Conservation (phyloP, 2,329 filamentous ascomycete genomes). For the Mycosphaerella sp. region DNA sequence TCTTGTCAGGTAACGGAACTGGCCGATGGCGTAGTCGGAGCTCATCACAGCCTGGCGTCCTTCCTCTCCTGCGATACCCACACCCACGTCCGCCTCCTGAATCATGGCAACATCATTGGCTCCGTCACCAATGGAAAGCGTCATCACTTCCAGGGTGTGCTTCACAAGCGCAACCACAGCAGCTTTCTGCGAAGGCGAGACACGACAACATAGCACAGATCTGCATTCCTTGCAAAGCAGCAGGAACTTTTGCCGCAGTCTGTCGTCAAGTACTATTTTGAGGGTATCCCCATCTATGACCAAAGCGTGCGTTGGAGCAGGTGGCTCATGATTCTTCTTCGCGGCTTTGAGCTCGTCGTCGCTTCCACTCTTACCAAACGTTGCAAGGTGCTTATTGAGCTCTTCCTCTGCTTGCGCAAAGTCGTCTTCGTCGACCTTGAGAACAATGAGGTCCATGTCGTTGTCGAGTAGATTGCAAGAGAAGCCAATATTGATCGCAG, state of each 20-base stretch:
- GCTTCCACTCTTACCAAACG: slow-evolving; percentile 74
- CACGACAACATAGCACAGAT: slow-evolving; percentile 92
- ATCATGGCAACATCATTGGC: slow-evolving; percentile 98
- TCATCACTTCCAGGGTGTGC: slow-evolving; percentile 91
- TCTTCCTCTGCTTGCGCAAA: slow-evolving; percentile 59
- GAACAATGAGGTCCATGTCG: slow-evolving; percentile 90
- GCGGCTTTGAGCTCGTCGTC: slow-evolving; percentile 78
- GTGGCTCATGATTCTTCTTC: slow-evolving; percentile 76
- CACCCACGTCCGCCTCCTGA: slow-evolving; percentile 92
- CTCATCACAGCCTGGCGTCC: slow-evolving; percentile 93
- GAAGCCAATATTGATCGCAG: slow-evolving; percentile 98
- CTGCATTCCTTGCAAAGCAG: slow-evolving; percentile 95
- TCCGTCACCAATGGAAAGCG: slow-evolving; percentile 84
- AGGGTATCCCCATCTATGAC: slow-evolving; percentile 94
- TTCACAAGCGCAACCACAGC: slow-evolving; percentile 97
- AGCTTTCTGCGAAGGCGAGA: slow-evolving; percentile 94
- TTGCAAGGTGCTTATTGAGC: slow-evolving; percentile 65
- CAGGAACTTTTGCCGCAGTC: slow-evolving; percentile 83
- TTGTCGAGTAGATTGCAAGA: slow-evolving; percentile 97
- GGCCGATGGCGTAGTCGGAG: slow-evolving; percentile 89
- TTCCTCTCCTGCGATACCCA: slow-evolving; percentile 90
- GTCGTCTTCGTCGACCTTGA: slow-evolving; percentile 75
- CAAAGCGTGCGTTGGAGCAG: slow-evolving; percentile 80
- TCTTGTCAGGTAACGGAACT: slow-evolving; percentile 82
- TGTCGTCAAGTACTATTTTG: slow-evolving; percentile 76